phyloP scores from a whole-genome alignment of 257 asterid species.

The Marsdenia floribunda region DNA sequence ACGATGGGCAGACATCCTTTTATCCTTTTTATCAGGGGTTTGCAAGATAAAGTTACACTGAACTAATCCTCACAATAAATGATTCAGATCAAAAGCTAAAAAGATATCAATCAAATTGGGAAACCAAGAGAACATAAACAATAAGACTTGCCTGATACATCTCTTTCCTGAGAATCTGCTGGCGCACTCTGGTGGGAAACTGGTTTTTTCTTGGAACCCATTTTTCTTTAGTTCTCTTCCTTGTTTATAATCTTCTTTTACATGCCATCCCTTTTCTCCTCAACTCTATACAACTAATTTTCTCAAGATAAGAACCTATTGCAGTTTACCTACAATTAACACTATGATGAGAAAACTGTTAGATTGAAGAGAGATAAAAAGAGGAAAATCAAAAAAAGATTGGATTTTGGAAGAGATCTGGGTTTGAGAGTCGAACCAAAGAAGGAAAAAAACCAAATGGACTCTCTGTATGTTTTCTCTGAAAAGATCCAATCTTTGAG shows the following conservation, averaged over 20 bases:
- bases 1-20: not conserved
- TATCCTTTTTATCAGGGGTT: not conserved
- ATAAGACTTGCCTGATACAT: conserved; percentile 29
- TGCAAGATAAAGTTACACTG: not conserved
- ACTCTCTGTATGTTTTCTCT: not conserved
- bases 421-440: not conserved
- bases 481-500: conserved; percentile 12
- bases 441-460: conserved; percentile 6
- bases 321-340: not conserved
- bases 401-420: conserved; percentile 25
- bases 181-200: conserved; percentile 2
- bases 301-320: not conserved
- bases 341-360: not conserved
- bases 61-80: conserved; percentile 5
- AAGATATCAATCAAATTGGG: not conserved
- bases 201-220: conserved; percentile 26
- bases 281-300: not conserved
- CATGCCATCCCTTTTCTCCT: not conserved
- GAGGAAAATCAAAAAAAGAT: conserved; percentile 10
- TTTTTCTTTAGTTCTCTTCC: not conserved
- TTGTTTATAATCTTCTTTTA: conserved; percentile 7
- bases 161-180: conserved; percentile 20
- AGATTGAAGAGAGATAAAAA: conserved; percentile 16
- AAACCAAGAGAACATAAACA: not conserved
- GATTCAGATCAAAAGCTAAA: conserved; percentile 4